phyloP scores from a whole-genome alignment of 192 early-diverging fungal species.

The Mortierella alpina region DNA sequence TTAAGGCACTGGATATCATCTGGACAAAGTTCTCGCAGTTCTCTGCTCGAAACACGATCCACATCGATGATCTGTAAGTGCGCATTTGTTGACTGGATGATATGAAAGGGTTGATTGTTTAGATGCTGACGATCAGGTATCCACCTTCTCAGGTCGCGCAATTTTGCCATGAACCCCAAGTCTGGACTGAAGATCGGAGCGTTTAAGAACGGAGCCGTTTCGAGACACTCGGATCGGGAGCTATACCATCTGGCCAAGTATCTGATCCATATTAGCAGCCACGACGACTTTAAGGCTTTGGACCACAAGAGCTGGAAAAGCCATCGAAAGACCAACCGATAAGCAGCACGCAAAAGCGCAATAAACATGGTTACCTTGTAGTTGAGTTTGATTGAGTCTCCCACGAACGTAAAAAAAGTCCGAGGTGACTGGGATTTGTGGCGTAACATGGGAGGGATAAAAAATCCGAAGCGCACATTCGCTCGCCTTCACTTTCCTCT shows the following conservation, averaged over 20 bases:
- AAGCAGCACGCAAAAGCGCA: neutral
- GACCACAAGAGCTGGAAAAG: slow-evolving; percentile 68
- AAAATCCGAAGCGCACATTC: neutral
- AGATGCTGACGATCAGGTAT: neutral
- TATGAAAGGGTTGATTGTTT: neutral
- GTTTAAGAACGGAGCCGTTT: slow-evolving; percentile 67
- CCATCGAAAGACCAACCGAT: slow-evolving; percentile 36
- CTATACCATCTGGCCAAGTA: slow-evolving; percentile 70
- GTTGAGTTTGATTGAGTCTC: neutral
- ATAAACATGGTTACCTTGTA: neutral
- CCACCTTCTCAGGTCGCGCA: slow-evolving; percentile 53
- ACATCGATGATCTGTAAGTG: slow-evolving; percentile 75
- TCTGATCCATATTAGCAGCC: slow-evolving; percentile 64
- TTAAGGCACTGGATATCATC: slow-evolving; percentile 78
- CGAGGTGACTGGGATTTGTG: no score
- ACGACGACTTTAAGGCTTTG: slow-evolving; percentile 63
- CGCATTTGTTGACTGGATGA: neutral
- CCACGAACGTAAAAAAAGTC: neutral
- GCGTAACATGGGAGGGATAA: neutral
- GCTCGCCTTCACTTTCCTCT: neutral
- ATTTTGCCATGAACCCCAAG: slow-evolving; percentile 81
- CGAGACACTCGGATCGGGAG: slow-evolving; percentile 63
- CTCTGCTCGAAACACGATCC: slow-evolving; percentile 67
- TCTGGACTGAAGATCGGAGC: slow-evolving; percentile 74
- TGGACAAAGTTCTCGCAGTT: slow-evolving; percentile 69